A percentile compares a stretch with the other conserved stretches of the same genome.
These are phyloP conservation scores for Trypanosoma caninum DNA, from an alignment of 208 protist species.

Conservation along the genomic window DNA sequence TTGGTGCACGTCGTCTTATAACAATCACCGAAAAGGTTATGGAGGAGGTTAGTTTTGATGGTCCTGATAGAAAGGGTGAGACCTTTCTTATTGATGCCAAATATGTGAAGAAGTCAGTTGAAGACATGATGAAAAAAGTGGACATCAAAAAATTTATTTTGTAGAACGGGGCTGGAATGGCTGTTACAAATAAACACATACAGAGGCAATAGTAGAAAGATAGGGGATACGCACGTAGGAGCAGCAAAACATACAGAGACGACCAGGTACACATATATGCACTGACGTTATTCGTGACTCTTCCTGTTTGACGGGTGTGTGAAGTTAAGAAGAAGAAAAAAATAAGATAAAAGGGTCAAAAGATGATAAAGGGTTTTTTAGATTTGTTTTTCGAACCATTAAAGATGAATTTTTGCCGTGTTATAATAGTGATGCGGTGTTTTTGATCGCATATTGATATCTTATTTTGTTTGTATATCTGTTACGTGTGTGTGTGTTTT, in stretches of 20 bases:
- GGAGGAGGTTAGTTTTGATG: constrained; percentile 95
- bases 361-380: too few species aligned
- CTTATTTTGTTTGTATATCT: too few species aligned
- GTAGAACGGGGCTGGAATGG: constrained; percentile 17
- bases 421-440: too few species aligned
- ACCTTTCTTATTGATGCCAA: constrained; percentile 82
- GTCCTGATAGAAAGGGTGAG: constrained; percentile 81
- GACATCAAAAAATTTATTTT: constrained; percentile 93
- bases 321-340: neutral
- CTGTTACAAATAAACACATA: neutral
- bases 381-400: too few species aligned
- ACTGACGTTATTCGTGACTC: too few species aligned
- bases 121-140: constrained; percentile 90
- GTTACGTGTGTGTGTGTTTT: too few species aligned
- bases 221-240: too few species aligned
- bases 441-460: too few species aligned
- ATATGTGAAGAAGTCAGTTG: constrained; percentile 89
- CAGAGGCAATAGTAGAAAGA: too few species aligned
- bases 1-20: constrained; percentile 96
- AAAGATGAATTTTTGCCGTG: too few species aligned
- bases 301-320: too few species aligned
- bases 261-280: neutral
- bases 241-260: neutral
- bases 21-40: constrained; percentile 97
- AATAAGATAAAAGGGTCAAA: neutral